Evolutionary conservation across 129 eudicot genomes (phyloP).

Genomic region (Flaveria linearis): DNA sequence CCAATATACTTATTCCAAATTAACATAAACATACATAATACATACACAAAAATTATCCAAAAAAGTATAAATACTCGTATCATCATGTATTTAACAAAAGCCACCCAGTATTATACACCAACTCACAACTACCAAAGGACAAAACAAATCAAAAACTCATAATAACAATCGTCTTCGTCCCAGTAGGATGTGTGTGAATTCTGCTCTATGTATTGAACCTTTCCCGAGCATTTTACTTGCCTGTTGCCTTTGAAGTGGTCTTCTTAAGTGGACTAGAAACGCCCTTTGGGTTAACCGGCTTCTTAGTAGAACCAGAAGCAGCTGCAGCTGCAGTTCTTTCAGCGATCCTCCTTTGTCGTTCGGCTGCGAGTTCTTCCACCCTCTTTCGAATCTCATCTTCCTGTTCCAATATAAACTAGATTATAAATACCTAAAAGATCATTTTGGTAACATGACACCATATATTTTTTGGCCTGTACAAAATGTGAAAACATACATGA

Average conservation of each 20-base stretch:
- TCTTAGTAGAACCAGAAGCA: conserved; percentile 24
- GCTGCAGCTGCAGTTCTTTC: conserved; percentile 71
- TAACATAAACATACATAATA: conserved; percentile 41
- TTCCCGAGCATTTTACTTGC: conserved; percentile 7
- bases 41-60: conserved; percentile 34
- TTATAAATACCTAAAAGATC: background rate
- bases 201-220: background rate
- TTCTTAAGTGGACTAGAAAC: conserved; percentile 28
- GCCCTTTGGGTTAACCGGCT: conserved; percentile 29
- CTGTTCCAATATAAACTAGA: conserved; percentile 36
- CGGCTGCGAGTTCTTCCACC: conserved; percentile 59
- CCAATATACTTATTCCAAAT: conserved; percentile 37
- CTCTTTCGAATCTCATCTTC: conserved; percentile 90
- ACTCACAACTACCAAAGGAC: conserved; percentile 19
- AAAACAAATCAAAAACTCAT: conserved; percentile 21
- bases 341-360: conserved; percentile 88
- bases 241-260: conserved; percentile 19
- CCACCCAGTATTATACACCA: conserved; percentile 26
- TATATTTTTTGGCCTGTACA: too few species aligned
- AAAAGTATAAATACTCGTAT: conserved; percentile 23
- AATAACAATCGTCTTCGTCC: conserved; percentile 29
- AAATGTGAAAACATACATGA: too few species aligned
- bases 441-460: background rate
- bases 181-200: conserved; percentile 16
- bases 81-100: conserved; percentile 21